Conservation (phyloP, 2,329 filamentous ascomycete species). For the Pseudomassariella vexata region DNA sequence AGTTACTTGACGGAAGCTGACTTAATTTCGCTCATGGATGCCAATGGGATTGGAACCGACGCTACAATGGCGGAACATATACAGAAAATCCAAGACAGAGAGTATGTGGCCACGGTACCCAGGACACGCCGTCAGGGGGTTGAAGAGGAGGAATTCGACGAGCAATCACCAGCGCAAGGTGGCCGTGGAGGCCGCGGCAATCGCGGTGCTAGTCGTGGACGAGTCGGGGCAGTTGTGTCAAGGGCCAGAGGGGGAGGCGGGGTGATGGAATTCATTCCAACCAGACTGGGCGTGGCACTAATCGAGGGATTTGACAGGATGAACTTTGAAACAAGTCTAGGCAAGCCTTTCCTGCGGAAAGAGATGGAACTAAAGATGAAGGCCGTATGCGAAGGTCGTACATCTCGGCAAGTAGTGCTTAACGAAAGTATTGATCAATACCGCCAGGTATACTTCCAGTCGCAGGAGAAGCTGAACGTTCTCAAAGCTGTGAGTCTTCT, state of each 20-base stretch:
- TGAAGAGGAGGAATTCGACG: constrained; percentile 32
- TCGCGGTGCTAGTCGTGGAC: constrained; percentile 41
- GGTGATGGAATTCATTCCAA: constrained; percentile 87
- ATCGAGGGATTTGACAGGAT: constrained; percentile 94
- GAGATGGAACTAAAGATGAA: constrained; percentile 98
- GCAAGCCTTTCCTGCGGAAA: constrained; percentile 93
- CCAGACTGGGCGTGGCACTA: constrained; percentile 81
- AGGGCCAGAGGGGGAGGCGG: constrained; percentile 40
- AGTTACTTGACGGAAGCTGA: constrained; percentile 91
- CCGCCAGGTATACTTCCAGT: constrained; percentile 76
- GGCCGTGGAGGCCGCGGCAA: constrained; percentile 44
- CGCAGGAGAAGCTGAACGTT: constrained; percentile 66
- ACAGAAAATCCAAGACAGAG: constrained; percentile 83
- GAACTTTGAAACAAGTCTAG: constrained; percentile 85
- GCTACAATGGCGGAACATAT: constrained; percentile 99
- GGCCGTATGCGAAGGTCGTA: constrained; percentile 85
- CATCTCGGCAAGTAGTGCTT: constrained; percentile 68
- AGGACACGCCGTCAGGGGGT: constrained; percentile 30
- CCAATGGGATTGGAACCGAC: constrained; percentile 96
- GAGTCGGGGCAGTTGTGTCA: no score
- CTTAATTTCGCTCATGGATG: constrained; percentile 94
- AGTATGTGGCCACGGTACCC: constrained; percentile 70
- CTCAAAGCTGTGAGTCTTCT: constrained; percentile 56
- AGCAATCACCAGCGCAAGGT: constrained; percentile 29
- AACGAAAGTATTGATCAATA: constrained; percentile 83